These are phyloP conservation scores for Penicillium longicatenatum DNA, from an alignment of 495 filamentous ascomycete genomes.

Conservation along the genomic window DNA sequence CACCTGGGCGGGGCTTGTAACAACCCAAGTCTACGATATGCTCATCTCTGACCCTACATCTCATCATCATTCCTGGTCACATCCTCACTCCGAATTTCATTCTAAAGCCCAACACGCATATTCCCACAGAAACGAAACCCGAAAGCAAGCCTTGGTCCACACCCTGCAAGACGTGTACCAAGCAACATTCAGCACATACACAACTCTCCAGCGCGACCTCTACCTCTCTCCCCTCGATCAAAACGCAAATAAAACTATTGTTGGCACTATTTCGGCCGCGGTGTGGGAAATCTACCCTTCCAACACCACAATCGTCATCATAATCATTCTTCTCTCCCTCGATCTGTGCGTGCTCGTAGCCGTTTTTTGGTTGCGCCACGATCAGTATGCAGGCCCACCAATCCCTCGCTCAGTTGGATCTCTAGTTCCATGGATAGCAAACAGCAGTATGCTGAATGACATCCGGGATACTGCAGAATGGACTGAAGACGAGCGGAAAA, in stretches of 20 bases:
- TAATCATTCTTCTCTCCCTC: slow-evolving; percentile 24
- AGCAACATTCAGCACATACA: slow-evolving; percentile 21
- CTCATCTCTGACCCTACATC: background rate
- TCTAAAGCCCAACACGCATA: background rate
- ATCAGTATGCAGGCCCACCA: slow-evolving; percentile 20
- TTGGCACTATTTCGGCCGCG: background rate
- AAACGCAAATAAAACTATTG: background rate
- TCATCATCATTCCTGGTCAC: background rate
- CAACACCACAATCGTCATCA: slow-evolving; percentile 18
- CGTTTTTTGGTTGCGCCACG: slow-evolving; percentile 21
- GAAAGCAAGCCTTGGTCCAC: background rate
- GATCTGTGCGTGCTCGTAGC: slow-evolving; percentile 18
- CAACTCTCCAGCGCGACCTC: slow-evolving; percentile 16
- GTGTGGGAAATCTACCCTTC: slow-evolving; percentile 23
- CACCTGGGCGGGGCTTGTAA: background rate
- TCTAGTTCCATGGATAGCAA: slow-evolving; percentile 26
- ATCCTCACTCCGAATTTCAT: background rate
- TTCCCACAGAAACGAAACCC: background rate
- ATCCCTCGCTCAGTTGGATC: slow-evolving; percentile 26
- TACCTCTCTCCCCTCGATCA: slow-evolving; percentile 5
- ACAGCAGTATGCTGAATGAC: slow-evolving; percentile 22
- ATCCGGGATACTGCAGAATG: background rate
- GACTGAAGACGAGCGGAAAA: slow-evolving; percentile 1
- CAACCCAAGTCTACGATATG: background rate
- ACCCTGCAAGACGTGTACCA: slow-evolving; percentile 17